Evolutionary conservation across 768 basidiomycete genomes (phyloP), one percentile per base, ranked within the genome.

Genomic region (Collybia nuda): DNA sequence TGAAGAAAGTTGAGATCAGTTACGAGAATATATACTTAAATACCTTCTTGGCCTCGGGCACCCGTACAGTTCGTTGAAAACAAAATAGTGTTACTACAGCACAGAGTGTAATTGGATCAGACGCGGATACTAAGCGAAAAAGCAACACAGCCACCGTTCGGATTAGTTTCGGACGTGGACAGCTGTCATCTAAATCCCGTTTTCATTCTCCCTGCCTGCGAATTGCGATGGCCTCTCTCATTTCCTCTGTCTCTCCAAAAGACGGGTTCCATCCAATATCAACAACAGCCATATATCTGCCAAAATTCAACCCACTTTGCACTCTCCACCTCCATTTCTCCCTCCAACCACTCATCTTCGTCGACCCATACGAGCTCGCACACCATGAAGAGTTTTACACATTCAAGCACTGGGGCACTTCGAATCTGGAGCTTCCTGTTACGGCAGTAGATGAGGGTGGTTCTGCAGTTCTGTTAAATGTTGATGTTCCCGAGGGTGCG

Each of bases 281-380:
- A 6, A 62, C 55, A 1, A 71, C 65, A 6, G 58, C 46, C 15
- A 52, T 77, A 35, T 50, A 61, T 26, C 42, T 67, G 6, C 32
- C 52, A 1, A 28, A 50, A 51, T 56, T 14, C 38, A 19, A 23
- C 37, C 40, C 19, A 44, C 29, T 40, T 35, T 80, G 79, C 57
- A 60, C 70, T 12, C 55, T 72, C 0, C 63, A 78, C 47, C 64
- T 79, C 1, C 63, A 70, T 52, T 74, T 69, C 54, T 47, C 57
- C 2, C 65, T 79, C 3, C 77, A 77, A 5, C 68, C 73, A 0
- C 59, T 73, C 8, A 51, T 78, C 14, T 79, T 79, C 56, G 67
- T 78, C 32, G 77, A 81, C 56, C 71, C 73, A 0, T 76, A 78
- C 58, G 79, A 79, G 50, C 71, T 81, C 12, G 62, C 60, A 5